Evolutionary conservation across 306 rosid species (phyloP), one percentile per base, ranked within the genome.

Genomic region (Notholithocarpus densiflorus): DNA sequence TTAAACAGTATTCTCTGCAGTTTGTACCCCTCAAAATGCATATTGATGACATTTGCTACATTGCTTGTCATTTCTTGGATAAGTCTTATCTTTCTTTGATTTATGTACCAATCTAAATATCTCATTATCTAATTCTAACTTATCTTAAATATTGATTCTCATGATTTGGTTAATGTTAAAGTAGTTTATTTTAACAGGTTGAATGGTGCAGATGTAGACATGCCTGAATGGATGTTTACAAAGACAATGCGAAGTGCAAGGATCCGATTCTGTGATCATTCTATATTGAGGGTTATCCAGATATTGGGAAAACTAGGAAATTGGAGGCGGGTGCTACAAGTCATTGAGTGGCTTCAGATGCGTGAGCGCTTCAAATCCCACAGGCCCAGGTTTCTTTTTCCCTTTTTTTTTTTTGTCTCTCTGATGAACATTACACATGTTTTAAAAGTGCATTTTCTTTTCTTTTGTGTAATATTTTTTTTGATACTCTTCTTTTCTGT

Each of bases 291-390:
- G 87, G 83, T 95, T 83, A 92, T 95, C 84, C 95, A 88, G 85
- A 74, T 87, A 60, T 84, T 95, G 86, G 98, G 96, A 77, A 91
- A 89, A 78, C 81, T 91, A 2, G 94, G 96, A 83, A 95, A 95
- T 78, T 95, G 98, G 98, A 88, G 85, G 84, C 87, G 97, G 83
- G 98, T 91, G 77, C 80, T 95, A 81, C 97, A 90, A 84, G 90
- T 95, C 75, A 89, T 92, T 59, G 98, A 95, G 83, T 94, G 98
- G 97, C 97, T 94, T 89, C 97, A 92, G 89, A 89, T 78, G 81
- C 92, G 91, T 83, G 95, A 91, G 77, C 94, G 90, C 54, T 95
- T 92, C 85, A 84, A 90, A 85, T 89, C 97, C 74, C 85, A 87
- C 85, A 92, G 89, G 74, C 89, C 84, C 60, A 90, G 95, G 98